Conservation (phyloP, 2,329 filamentous ascomycete genomes). For the Didymella pinodella region DNA sequence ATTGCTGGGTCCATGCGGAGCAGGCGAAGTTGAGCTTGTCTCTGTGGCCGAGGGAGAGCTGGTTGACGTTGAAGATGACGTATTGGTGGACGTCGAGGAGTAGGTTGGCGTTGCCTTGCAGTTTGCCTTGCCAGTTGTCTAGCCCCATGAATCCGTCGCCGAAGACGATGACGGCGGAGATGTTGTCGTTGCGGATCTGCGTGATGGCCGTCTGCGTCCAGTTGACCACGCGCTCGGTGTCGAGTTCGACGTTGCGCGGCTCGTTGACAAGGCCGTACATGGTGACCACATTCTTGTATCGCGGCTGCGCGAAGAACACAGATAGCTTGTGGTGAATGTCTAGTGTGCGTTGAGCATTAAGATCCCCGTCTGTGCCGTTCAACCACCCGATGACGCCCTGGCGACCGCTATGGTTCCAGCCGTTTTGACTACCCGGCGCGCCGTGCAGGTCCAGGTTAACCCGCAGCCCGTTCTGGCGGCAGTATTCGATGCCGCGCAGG, state of each 20-base stretch:
- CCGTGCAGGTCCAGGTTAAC: slow-evolving; percentile 93
- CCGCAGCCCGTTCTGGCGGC: slow-evolving; percentile 87
- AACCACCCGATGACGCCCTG: slow-evolving; percentile 86
- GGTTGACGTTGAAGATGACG: slow-evolving; percentile 93
- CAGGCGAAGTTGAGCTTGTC: slow-evolving; percentile 90
- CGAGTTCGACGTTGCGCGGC: slow-evolving; percentile 78
- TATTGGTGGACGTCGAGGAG: slow-evolving; percentile 98
- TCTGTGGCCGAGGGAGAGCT: slow-evolving; percentile 81
- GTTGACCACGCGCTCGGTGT: slow-evolving; percentile 70
- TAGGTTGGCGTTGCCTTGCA: slow-evolving; percentile 74
- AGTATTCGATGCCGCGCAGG: slow-evolving; percentile 90
- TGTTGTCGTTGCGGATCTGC: slow-evolving; percentile 77
- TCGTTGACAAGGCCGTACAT: slow-evolving; percentile 97
- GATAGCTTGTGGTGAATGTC: slow-evolving; percentile 88
- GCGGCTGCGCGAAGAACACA: slow-evolving; percentile 89
- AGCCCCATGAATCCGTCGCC: slow-evolving; percentile 96
- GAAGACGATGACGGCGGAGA: slow-evolving; percentile 78
- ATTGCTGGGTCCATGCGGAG: slow-evolving; percentile 83
- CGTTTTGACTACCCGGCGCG: slow-evolving; percentile 93
- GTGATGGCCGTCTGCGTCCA: slow-evolving; percentile 82
- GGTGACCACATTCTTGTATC: slow-evolving; percentile 89
- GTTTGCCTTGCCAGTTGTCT: slow-evolving; percentile 85
- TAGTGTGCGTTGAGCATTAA: slow-evolving; percentile 81
- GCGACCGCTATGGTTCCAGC: slow-evolving; percentile 94
- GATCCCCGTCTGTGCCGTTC: slow-evolving; percentile 82